A percentile compares a stretch with the other conserved stretches of the same genome.
Evolutionary conservation across 1,284 basidiomycete species (phyloP).

Genomic region (Irpex rosettiformis): DNA sequence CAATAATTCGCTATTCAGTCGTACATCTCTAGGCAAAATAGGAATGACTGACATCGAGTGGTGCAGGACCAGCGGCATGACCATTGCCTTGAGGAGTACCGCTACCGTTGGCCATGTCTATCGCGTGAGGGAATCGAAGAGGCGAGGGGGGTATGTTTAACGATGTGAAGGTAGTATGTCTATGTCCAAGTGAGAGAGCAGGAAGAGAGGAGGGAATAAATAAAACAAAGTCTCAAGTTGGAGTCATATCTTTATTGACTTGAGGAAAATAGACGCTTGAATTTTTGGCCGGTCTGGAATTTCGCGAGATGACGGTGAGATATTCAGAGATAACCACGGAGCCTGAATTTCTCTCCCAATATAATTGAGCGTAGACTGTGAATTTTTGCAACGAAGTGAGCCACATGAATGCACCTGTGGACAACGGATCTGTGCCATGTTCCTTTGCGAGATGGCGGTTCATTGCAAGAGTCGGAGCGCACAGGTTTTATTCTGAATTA

Average conservation of each 20-base stretch:
- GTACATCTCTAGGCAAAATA: not conserved
- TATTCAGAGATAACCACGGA: not conserved
- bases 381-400: not conserved
- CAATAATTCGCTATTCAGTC: not conserved
- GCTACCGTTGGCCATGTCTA: conserved; percentile 11
- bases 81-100: conserved; percentile 5
- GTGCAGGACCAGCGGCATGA: conserved; percentile 6
- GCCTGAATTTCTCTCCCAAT: not conserved
- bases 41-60: conserved; percentile 10
- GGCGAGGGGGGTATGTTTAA: too few relatives aligned
- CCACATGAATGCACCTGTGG: not conserved
- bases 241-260: conserved; percentile 1
- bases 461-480: not conserved
- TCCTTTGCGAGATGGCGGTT: not conserved
- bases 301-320: not conserved
- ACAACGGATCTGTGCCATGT: not conserved
- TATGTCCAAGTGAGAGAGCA: not conserved
- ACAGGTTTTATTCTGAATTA: not conserved
- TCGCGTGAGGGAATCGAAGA: not conserved
- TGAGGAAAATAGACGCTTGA: not conserved
- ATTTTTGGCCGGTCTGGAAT: not conserved
- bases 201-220: too few relatives aligned
- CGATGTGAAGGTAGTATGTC: too few relatives aligned
- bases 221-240: too few relatives aligned
- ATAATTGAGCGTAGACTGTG: not conserved